Percentiles rank a stretch among this genome's conserved stretches.
These are phyloP conservation scores for Gastrolobium villosum DNA, from an alignment of 306 rosid species.

Conservation along the genomic window DNA sequence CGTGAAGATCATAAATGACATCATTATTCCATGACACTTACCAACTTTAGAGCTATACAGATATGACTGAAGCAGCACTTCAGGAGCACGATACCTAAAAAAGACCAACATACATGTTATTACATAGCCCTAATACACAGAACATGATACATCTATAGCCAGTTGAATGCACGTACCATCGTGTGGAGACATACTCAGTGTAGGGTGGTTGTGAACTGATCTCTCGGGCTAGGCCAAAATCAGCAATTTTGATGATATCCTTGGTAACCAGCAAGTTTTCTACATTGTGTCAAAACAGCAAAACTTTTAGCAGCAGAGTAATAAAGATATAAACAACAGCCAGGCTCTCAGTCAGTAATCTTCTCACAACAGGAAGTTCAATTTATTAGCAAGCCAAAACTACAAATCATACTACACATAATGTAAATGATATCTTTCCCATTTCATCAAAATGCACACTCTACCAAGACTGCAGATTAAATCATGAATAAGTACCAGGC, in stretches of 20 bases:
- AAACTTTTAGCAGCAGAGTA: background rate
- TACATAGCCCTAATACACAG: background rate
- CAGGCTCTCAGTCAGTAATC: background rate
- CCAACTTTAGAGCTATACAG: conserved; percentile 92
- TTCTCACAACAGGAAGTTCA: background rate
- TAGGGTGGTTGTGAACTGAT: conserved; percentile 87
- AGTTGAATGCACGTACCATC: conserved; percentile 72
- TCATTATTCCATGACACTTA: conserved; percentile 53
- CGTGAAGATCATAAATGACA: conserved; percentile 20
- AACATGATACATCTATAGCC: conserved; percentile 8
- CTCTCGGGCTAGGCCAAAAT: conserved; percentile 98
- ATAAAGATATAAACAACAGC: conserved; percentile 8
- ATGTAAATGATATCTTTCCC: background rate
- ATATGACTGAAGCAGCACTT: conserved; percentile 94
- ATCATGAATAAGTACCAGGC: conserved; percentile 76
- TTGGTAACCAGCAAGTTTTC: conserved; percentile 92
- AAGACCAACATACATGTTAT: conserved; percentile 26
- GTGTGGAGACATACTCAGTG: conserved; percentile 94
- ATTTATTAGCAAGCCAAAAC: conserved; percentile 11
- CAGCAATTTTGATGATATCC: conserved; percentile 87
- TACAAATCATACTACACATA: background rate
- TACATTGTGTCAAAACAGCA: conserved; percentile 48
- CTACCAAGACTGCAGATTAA: conserved; percentile 26
- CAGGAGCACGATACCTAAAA: conserved; percentile 99
- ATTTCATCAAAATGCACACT: background rate